Base-by-base conservation (phyloP, 2,329 filamentous ascomycete species). In the Aspergillus candidus region DNA sequence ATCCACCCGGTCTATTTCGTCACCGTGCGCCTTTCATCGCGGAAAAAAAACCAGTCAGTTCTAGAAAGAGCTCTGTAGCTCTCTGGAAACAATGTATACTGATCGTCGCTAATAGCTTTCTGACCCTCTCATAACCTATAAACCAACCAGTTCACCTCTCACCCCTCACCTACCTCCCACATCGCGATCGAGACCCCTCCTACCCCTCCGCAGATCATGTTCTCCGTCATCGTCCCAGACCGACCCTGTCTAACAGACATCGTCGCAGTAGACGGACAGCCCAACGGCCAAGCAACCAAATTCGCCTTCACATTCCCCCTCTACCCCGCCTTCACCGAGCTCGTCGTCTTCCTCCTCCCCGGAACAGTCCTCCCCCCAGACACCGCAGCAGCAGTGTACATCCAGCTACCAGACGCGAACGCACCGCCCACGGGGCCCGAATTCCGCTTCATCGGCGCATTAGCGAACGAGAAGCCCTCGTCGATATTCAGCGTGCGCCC, bases 271-370 rank as follows among this genome's bases (percentile, higher is more conserved):
- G 72, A 73, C 22, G 62, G 75, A 41, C 76, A 78, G 43, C 72
- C 74, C 34, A 73, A 72, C 27, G 68, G 77, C 43, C 76, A 77
- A 47, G 68, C 75, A 35, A 79, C 78, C 2, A 80, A 84, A 63
- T 82, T 80, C 63, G 77, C 79, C 40, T 82, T 84, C 66, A 70
- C 80, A 40, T 88, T 93, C 65, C 82, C 84, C 12, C 65, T 77
- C 6, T 58, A 64, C 18, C 77, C 80, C 1, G 57, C 72, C 4
- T 82, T 84, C 65, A 75, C 72, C 43, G 89, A 97, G 64, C 78
- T 97, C 43, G 85, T 89, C 58, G 82, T 97, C 45, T 94, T 97
- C 71, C 75, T 96, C 31, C 79, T 96, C 1, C 94, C 93, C 0
- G 85, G 84, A 35, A 75, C 84, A 8, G 67, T 76, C 8, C 75